phyloP scores from a whole-genome alignment of 2,329 filamentous ascomycete species.

The Periconia macrospinosa region DNA sequence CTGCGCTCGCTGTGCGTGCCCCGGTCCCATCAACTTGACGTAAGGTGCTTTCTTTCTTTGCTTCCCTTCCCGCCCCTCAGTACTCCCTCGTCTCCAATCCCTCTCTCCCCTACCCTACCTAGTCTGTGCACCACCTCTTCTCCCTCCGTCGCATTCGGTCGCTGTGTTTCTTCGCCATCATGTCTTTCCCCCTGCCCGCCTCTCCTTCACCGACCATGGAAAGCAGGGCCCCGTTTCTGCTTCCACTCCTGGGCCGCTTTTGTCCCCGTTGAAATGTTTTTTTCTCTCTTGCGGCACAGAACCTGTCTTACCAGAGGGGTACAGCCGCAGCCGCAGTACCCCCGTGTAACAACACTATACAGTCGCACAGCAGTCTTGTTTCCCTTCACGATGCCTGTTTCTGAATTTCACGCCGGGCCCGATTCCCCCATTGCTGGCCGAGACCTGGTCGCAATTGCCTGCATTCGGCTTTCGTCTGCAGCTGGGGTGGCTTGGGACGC shows the following conservation, averaged over 20 bases:
- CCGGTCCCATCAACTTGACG: constrained; percentile 21
- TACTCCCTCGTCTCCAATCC: neutral
- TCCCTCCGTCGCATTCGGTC: neutral
- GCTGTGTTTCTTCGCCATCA: neutral
- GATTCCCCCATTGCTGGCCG: constrained; percentile 26
- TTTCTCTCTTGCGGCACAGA: constrained; percentile 12
- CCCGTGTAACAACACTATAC: constrained; percentile 28
- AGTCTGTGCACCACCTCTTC: constrained; percentile 4
- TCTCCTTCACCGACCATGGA: neutral
- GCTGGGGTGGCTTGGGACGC: constrained; percentile 26
- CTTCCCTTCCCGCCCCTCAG: constrained; percentile 11
- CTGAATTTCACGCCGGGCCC: constrained; percentile 30
- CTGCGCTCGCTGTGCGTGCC: constrained; percentile 29
- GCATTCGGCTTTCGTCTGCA: constrained; percentile 31
- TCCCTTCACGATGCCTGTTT: constrained; percentile 31
- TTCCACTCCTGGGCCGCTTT: neutral
- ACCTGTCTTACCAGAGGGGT: constrained; percentile 24
- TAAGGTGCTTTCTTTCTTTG: constrained; percentile 27
- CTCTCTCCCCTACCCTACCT: neutral
- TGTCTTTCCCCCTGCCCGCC: neutral
- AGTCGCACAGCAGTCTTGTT: constrained; percentile 39
- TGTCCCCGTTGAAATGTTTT: constrained; percentile 9
- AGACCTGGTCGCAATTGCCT: constrained; percentile 35
- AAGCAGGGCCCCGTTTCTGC: neutral
- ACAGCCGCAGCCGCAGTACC: constrained; percentile 31